A percentile compares a stretch with the other conserved stretches of the same genome.
These are phyloP conservation scores for Dalbergia cochinchinensis DNA, from an alignment of 306 rosid genomes.

Conservation along the genomic window DNA sequence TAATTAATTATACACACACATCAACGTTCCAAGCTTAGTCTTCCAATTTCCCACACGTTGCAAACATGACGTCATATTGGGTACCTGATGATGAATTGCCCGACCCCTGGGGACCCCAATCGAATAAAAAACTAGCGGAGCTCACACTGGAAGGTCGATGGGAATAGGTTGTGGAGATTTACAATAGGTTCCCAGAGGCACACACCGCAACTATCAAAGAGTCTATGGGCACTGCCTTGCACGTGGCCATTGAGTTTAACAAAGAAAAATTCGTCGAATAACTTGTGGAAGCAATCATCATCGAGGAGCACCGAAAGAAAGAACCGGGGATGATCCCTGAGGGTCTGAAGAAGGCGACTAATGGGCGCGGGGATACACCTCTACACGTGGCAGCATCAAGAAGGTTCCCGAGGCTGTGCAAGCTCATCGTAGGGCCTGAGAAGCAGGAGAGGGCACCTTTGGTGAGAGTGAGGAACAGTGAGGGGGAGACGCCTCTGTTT, in stretches of 20 bases:
- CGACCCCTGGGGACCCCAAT: too few relatives aligned
- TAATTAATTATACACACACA: too few relatives aligned
- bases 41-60: too few relatives aligned
- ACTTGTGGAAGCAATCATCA: slow-evolving; percentile 27
- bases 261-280: not conserved
- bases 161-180: not conserved
- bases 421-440: not conserved
- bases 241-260: slow-evolving; percentile 25
- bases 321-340: not conserved
- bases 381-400: slow-evolving; percentile 48
- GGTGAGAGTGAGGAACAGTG: not conserved
- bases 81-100: too few relatives aligned
- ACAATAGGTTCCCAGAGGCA: not conserved
- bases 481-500: slow-evolving; percentile 43
- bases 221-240: slow-evolving; percentile 16
- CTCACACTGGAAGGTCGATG: slow-evolving; percentile 43
- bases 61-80: too few relatives aligned
- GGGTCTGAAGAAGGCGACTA: not conserved
- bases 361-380: slow-evolving; percentile 28
- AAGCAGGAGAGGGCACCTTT: slow-evolving; percentile 9
- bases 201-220: slow-evolving; percentile 4
- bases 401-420: slow-evolving; percentile 30
- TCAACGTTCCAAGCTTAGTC: too few relatives aligned
- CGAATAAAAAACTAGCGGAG: not conserved
- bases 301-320: not conserved